A percentile compares a stretch with the other conserved stretches of the same genome.
Evolutionary conservation across 495 filamentous ascomycete species (phyloP).

Genomic region (Aspergillus haitiensis): DNA sequence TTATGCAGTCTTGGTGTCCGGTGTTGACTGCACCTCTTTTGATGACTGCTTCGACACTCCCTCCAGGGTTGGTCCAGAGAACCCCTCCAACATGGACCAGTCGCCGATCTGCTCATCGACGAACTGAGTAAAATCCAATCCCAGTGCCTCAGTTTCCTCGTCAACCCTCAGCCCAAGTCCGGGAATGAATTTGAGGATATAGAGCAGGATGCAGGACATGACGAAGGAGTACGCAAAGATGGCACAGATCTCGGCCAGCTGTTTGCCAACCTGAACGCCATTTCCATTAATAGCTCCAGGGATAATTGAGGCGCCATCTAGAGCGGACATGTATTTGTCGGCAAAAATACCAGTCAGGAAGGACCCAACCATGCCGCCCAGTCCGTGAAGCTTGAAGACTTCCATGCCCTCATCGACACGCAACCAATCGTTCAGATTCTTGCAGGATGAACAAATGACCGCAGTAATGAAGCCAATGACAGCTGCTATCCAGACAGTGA

Average conservation of each 20-base stretch:
- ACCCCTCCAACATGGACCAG: constrained; percentile 33
- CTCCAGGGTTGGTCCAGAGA: constrained; percentile 26
- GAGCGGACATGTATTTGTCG: constrained; percentile 38
- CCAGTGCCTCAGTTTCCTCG: constrained; percentile 57
- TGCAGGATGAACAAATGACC: constrained; percentile 48
- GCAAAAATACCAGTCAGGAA: constrained; percentile 65
- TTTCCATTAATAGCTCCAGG: constrained; percentile 58
- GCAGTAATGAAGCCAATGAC: constrained; percentile 60
- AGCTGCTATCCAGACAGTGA: constrained; percentile 56
- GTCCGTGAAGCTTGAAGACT: constrained; percentile 63
- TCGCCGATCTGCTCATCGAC: constrained; percentile 61
- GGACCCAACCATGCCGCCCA: constrained; percentile 61
- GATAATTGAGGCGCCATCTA: constrained; percentile 51
- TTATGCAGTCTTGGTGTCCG: constrained; percentile 15
- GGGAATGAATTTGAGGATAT: constrained; percentile 58
- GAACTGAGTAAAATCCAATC: constrained; percentile 58
- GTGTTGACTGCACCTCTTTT: constrained; percentile 12
- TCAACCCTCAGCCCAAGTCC: constrained; percentile 56
- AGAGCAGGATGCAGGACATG: constrained; percentile 54
- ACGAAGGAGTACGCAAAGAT: constrained; percentile 57
- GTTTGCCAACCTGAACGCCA: constrained; percentile 57
- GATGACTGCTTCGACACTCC: constrained; percentile 24
- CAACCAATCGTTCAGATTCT: constrained; percentile 58
- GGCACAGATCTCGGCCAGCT: constrained; percentile 59
- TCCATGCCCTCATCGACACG: constrained; percentile 62